Percentiles rank a stretch among this genome's conserved stretches.
phyloP scores from a whole-genome alignment of 108 stramenopile genomes.

The Skeletonema marinoi region DNA sequence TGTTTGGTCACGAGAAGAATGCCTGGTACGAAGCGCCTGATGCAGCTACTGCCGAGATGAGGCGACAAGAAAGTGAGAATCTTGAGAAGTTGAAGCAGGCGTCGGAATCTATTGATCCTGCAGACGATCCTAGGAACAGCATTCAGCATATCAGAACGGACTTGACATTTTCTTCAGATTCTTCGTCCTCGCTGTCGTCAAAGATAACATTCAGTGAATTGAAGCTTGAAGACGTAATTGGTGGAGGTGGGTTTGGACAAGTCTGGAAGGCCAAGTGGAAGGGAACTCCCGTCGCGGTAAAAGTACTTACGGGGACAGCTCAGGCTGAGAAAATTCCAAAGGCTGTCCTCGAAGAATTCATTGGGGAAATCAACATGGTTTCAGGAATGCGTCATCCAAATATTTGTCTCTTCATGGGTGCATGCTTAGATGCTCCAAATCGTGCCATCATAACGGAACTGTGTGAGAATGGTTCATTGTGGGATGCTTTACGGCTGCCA shows the following conservation, averaged over 20 bases:
- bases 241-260: constrained; percentile 92
- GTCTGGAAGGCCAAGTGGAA: constrained; percentile 86
- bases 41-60: constrained; percentile 3
- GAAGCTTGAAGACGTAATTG: constrained; percentile 75
- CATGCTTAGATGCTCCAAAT: constrained; percentile 88
- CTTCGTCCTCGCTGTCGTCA: constrained; percentile 64
- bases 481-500: constrained; percentile 84
- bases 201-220: constrained; percentile 77
- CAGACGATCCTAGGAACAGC: constrained; percentile 70
- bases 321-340: constrained; percentile 73
- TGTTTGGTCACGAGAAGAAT: constrained; percentile 21
- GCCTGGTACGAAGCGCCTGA: constrained; percentile 13
- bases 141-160: constrained; percentile 77
- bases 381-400: constrained; percentile 93
- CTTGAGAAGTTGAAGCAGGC: constrained; percentile 44
- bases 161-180: constrained; percentile 67
- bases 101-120: constrained; percentile 47
- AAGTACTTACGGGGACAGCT: constrained; percentile 79
- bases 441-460: constrained; percentile 90
- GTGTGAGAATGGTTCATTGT: constrained; percentile 81
- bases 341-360: constrained; percentile 84
- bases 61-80: constrained; percentile 38
- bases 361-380: constrained; percentile 85
- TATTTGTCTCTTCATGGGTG: constrained; percentile 94
- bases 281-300: constrained; percentile 90